These are phyloP conservation scores for Zygoascus sp. DNA, from an alignment of 1,139 yeast species.

Conservation along the genomic window DNA sequence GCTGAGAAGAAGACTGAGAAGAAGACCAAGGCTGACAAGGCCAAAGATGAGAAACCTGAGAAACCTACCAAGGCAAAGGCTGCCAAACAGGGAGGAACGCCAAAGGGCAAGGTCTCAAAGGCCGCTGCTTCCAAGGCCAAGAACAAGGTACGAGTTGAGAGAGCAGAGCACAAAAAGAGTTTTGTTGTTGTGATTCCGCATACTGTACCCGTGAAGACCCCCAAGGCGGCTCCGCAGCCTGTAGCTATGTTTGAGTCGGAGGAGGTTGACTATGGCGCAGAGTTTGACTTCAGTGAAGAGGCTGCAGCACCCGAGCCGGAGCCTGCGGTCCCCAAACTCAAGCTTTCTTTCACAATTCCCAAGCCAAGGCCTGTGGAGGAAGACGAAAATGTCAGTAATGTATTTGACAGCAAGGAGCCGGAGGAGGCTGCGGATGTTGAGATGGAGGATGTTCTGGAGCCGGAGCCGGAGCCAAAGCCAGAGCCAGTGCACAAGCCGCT, in stretches of 20 bases:
- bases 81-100: too few species aligned
- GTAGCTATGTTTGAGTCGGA: too few species aligned
- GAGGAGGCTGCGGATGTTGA: background rate
- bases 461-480: conserved; percentile 1
- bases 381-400: background rate
- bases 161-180: background rate
- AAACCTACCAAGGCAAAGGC: too few species aligned
- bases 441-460: background rate
- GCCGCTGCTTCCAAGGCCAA: background rate
- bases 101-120: too few species aligned
- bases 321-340: background rate
- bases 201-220: background rate
- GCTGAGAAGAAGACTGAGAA: too few species aligned
- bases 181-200: conserved; percentile 5
- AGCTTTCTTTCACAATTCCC: background rate
- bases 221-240: background rate
- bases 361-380: background rate
- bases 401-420: background rate
- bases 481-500: background rate
- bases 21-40: too few species aligned
- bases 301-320: background rate
- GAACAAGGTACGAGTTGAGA: conserved; percentile 1
- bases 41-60: too few species aligned
- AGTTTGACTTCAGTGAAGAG: background rate
- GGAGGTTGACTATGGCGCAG: too few species aligned